phyloP scores from a whole-genome alignment of 2,329 filamentous ascomycete species.

The Claviceps monticola region DNA sequence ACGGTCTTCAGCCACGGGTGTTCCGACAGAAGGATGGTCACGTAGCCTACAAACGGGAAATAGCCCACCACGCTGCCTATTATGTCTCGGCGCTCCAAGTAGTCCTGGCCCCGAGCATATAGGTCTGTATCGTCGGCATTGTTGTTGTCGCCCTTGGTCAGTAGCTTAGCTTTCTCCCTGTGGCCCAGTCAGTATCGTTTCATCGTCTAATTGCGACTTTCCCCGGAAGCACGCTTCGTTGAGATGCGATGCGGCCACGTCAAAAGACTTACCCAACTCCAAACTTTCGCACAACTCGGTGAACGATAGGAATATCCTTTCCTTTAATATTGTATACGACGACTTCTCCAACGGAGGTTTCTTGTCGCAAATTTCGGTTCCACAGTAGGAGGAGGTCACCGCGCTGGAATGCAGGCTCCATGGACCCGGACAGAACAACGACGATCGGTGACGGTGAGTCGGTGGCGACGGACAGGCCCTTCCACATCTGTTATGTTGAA shows the following conservation, averaged over 20 bases:
- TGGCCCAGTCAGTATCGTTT: slow-evolving; percentile 4
- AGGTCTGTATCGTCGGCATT: slow-evolving; percentile 76
- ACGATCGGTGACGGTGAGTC: slow-evolving; percentile 69
- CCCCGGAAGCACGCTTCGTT: too few species aligned
- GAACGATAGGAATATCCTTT: slow-evolving; percentile 96
- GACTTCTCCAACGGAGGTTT: slow-evolving; percentile 42
- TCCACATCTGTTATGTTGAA: slow-evolving; percentile 52
- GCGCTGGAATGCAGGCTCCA: slow-evolving; percentile 72
- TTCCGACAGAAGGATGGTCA: slow-evolving; percentile 89
- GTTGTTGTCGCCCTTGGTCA: slow-evolving; percentile 98
- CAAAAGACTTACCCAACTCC: slow-evolving; percentile 34
- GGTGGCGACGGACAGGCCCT: slow-evolving; percentile 66
- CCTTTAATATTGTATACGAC: slow-evolving; percentile 67
- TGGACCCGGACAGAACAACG: slow-evolving; percentile 70
- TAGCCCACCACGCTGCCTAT: slow-evolving; percentile 87
- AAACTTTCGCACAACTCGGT: slow-evolving; percentile 71
- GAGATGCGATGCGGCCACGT: too few species aligned
- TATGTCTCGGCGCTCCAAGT: slow-evolving; percentile 75
- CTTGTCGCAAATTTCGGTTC: slow-evolving; percentile 51
- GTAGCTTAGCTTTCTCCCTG: slow-evolving; percentile 50
- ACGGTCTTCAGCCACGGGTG: slow-evolving; percentile 95
- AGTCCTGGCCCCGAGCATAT: slow-evolving; percentile 77
- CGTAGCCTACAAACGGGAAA: slow-evolving; percentile 89
- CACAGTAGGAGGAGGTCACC: slow-evolving; percentile 65
- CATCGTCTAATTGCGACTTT: too few species aligned